Conservation (phyloP, 768 basidiomycete genomes). For the Leccinum disarticulatum region DNA sequence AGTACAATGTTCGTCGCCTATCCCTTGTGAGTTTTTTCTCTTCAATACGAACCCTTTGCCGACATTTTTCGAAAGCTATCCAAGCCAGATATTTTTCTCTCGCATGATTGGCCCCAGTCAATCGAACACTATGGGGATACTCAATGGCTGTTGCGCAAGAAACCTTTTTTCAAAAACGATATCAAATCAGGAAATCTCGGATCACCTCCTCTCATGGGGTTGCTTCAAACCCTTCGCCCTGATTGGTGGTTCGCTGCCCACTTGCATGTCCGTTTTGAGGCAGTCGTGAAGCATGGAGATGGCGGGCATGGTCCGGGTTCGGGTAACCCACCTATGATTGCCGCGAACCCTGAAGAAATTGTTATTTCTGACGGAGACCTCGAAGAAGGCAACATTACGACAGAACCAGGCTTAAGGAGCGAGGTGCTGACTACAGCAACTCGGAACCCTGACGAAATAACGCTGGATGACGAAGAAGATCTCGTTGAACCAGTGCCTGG, state of each 20-base stretch:
- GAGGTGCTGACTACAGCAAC: conserved; percentile 34
- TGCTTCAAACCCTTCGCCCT: conserved; percentile 72
- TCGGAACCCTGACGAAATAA: conserved; percentile 53
- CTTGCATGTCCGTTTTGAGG: conserved; percentile 85
- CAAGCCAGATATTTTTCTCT: conserved; percentile 75
- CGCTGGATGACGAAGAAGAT: conserved; percentile 47
- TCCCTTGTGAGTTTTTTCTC: conserved; percentile 53
- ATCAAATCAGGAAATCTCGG: conserved; percentile 68
- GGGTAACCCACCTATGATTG: neutral
- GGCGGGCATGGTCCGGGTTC: neutral
- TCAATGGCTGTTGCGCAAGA: conserved; percentile 61
- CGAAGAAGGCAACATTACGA: conserved; percentile 9
- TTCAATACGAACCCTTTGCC: neutral
- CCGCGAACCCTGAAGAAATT: conserved; percentile 42
- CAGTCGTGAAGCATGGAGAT: conserved; percentile 50
- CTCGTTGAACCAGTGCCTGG: conserved; percentile 38
- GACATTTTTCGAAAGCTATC: conserved; percentile 44
- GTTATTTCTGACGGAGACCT: conserved; percentile 37
- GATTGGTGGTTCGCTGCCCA: conserved; percentile 94
- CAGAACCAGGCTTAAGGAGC: conserved; percentile 27
- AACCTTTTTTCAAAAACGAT: conserved; percentile 76
- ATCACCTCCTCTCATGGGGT: conserved; percentile 80
- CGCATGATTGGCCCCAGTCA: conserved; percentile 93
- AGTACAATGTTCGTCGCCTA: conserved; percentile 78
- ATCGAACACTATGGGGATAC: conserved; percentile 84